Evolutionary conservation across 2,329 filamentous ascomycete species (phyloP).

Genomic region (Fusarium metavorans): DNA sequence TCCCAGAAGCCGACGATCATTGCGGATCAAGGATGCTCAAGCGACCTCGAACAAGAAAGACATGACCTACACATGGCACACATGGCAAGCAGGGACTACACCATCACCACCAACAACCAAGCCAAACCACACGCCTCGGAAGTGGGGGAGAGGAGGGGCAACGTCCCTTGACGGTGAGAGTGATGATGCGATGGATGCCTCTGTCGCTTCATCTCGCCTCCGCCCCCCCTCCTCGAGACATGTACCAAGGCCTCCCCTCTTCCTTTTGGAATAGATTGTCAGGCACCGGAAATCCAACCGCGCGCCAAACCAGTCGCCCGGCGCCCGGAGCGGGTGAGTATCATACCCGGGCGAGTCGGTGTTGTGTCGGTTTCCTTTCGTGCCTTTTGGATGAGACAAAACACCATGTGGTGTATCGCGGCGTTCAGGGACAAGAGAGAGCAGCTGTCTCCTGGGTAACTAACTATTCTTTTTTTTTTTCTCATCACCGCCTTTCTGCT

Average conservation of each 20-base stretch:
- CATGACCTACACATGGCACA: slow-evolving; percentile 10
- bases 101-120: background rate
- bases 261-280: slow-evolving; percentile 33
- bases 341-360: slow-evolving; percentile 15
- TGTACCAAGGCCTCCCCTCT: slow-evolving; percentile 5
- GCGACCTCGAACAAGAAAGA: background rate
- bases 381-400: background rate
- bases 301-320: slow-evolving; percentile 36
- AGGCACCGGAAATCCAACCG: slow-evolving; percentile 31
- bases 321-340: slow-evolving; percentile 30
- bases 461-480: background rate
- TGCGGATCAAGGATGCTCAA: slow-evolving; percentile 2
- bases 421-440: background rate
- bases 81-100: slow-evolving; percentile 29
- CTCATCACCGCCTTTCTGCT: slow-evolving; percentile 23
- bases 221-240: slow-evolving; percentile 1
- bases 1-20: slow-evolving; percentile 28
- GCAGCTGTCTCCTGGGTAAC: background rate
- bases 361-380: slow-evolving; percentile 14
- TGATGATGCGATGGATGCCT: background rate
- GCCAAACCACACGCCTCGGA: background rate
- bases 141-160: background rate
- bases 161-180: background rate
- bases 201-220: slow-evolving; percentile 22
- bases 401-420: background rate